phyloP scores from a whole-genome alignment of 257 asterid genomes.

The Capsicum rhomboideum region DNA sequence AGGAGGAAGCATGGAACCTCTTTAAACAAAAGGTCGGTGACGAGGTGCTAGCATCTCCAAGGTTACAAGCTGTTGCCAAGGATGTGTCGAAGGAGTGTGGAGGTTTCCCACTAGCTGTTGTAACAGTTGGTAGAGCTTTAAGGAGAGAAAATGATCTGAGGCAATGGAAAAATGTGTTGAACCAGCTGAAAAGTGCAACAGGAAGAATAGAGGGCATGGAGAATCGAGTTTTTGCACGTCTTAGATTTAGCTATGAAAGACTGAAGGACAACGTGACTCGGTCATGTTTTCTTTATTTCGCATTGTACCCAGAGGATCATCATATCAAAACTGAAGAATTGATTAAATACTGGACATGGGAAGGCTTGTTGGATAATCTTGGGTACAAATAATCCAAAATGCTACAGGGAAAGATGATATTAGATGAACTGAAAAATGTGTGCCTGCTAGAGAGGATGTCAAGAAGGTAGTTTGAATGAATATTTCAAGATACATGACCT shows the following conservation, averaged over 20 bases:
- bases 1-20: slow-evolving; percentile 12
- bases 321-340: slow-evolving; percentile 15
- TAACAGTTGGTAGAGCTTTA: slow-evolving; percentile 21
- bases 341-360: slow-evolving; percentile 18
- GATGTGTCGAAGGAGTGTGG: slow-evolving; percentile 19
- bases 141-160: slow-evolving; percentile 11
- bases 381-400: slow-evolving; percentile 7
- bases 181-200: slow-evolving; percentile 9
- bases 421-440: slow-evolving; percentile 13
- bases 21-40: slow-evolving; percentile 18
- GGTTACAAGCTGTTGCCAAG: slow-evolving; percentile 10
- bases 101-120: slow-evolving; percentile 22
- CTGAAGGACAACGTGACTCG: slow-evolving; percentile 9
- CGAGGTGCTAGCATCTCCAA: slow-evolving; percentile 8
- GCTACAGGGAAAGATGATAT: slow-evolving; percentile 9
- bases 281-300: slow-evolving; percentile 22
- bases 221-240: slow-evolving; percentile 13
- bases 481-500: slow-evolving; percentile 19
- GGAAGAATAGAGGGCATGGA: slow-evolving; percentile 13
- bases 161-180: too few relatives aligned
- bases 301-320: slow-evolving; percentile 28
- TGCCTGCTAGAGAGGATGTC: slow-evolving; percentile 9
- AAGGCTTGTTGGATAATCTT: slow-evolving; percentile 10
- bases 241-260: slow-evolving; percentile 26
- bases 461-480: not conserved